A percentile compares a stretch with the other conserved stretches of the same genome.
phyloP scores from a whole-genome alignment of 345 rosid genomes.

The Raphanus sativus region DNA sequence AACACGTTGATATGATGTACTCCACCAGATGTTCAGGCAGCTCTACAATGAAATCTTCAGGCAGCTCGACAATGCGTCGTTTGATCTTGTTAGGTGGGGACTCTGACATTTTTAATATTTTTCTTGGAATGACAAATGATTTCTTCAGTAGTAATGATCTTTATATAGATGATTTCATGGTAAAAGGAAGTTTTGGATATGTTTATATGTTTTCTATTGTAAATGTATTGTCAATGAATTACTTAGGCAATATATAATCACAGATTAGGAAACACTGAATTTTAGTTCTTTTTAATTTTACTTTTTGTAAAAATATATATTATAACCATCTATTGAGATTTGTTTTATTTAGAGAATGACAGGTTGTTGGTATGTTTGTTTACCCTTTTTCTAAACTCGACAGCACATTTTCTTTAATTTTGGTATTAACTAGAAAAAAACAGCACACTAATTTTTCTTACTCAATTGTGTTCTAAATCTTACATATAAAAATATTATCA shows the following conservation, averaged over 20 bases:
- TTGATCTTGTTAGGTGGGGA: neutral
- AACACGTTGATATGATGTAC: neutral
- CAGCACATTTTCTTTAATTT: too few relatives aligned
- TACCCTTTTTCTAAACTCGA: neutral
- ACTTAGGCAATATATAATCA: neutral
- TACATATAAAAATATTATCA: too few relatives aligned
- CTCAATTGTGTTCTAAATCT: too few relatives aligned
- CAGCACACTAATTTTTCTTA: too few relatives aligned
- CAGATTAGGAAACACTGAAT: neutral
- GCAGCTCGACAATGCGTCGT: neutral
- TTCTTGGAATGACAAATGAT: neutral
- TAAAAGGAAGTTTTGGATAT: neutral
- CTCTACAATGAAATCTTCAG: neutral
- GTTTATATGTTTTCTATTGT: neutral
- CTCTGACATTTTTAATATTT: neutral
- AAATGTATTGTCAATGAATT: neutral
- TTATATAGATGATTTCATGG: neutral
- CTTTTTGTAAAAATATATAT: neutral
- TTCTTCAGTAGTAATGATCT: neutral
- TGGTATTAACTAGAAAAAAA: too few relatives aligned
- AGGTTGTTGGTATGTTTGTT: neutral
- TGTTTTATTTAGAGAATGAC: neutral
- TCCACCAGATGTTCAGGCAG: neutral
- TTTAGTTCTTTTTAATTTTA: neutral
- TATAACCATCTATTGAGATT: neutral